Evolutionary conservation across 2,329 filamentous ascomycete genomes (phyloP), one percentile per base, ranked within the genome.

Genomic region (Aspergillus floridensis): DNA sequence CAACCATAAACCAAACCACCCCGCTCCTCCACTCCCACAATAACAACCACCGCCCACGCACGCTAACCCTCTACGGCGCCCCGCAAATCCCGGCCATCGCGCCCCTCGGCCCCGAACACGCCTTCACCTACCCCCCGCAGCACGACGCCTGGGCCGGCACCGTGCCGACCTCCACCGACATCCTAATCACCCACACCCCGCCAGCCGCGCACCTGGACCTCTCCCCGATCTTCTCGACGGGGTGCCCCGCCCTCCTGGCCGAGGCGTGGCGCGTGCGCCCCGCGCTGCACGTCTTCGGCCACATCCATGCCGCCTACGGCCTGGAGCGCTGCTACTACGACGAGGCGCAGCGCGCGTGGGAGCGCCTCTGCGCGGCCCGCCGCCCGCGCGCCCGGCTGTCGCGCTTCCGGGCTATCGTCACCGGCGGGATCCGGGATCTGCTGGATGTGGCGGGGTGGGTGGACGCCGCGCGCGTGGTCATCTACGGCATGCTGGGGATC

Each of bases 101-200:
- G 56, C 90, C 90, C 69, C 89, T 91, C n/a, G 86, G 86, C 47
- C 77, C 79, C 10, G 83, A 88, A 24, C 88, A 90, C 77, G 92
- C 86, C 22, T 96, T 95, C 68, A 90, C 93, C 72, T 95, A 96
- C 70, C 78, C 82, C 2, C 77, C 84, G 26, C 79, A 81, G 1
- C 75, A 81, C 21, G 85, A 92, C 67, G 88, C 89, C 1, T 96
- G 91, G 91, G 80, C 82, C 3, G 84, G 84, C 63, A 88, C 84
- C 21, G 80, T 96, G 5, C 91, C 92, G 0, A 74, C 79, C 1
- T 85, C 90, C 66, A 88, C 87, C 0, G 91, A 96, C 66, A 84
- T 96, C 55, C 81, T 96, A 14, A 77, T 96, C 49, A 96, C 92
- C 1, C 92, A 96, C 70, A 87, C 86, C 1, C 92, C 92, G 29